Evolutionary conservation across 1,284 basidiomycete species (phyloP), one percentile per base, ranked within the genome.

Genomic region (Caloboletus inedulis): DNA sequence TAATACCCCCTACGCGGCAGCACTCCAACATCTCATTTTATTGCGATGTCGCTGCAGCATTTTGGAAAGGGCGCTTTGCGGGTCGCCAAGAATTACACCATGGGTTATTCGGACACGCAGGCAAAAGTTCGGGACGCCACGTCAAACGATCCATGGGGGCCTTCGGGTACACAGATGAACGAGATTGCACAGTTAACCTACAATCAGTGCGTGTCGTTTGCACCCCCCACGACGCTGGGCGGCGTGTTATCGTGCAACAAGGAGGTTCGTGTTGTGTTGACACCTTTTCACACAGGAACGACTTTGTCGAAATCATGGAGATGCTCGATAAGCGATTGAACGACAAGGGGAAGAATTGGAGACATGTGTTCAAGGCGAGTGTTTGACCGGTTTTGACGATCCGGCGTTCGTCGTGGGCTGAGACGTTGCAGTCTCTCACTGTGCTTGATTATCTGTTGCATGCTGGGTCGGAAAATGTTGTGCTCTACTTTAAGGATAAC

Each of bases 251-350:
- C 40, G 23, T 46, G 29, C 27, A 6, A 23, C 27, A 34, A 8
- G 8, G 27, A 36, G 27, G 49, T 18, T 30, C 41, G 14, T 43
- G 34, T 23, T 27, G 8, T 19, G 12, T 27, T 54, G 25, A 54
- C 25, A 9, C 19, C 4, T 30, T 41, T 50, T 31, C 40, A 4
- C 43, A 53, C 62, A 97, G 94, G 73, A 90, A 87, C 61, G 95
- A 99, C 69, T 99, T 99, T 72, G 93, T 99, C 30, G 97, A 99
- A 74, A 95, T 99, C 66, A 98, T 99, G 94, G 97, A 99, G 77
- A 98, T 98, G 92, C 79, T 99, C 56, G 97, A 99, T 74, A 99
- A 99, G 75, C 85, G 97, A 47, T 75, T 99, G 62, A 99, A 99
- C 66, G 97, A 99, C 77, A 99, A 98, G 77, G 97, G 97, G 37